phyloP scores from a whole-genome alignment of 306 rosid species.

The Quercus alba region DNA sequence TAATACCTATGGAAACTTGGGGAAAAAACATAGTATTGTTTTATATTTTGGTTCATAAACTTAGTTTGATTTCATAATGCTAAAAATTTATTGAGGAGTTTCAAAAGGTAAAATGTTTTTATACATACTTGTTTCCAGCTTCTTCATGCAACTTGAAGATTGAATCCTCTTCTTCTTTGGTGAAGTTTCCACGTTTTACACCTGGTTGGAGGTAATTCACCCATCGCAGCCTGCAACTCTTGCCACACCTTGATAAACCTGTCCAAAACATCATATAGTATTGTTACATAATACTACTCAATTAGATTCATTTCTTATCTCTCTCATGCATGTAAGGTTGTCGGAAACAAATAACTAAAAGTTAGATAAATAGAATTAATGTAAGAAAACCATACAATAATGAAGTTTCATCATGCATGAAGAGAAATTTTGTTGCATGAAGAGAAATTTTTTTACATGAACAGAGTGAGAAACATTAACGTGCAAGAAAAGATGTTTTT shows the following conservation, averaged over 20 bases:
- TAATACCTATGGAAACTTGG: too few relatives aligned
- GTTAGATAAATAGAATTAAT: neutral
- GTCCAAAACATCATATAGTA: neutral
- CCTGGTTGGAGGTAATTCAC: constrained; percentile 62
- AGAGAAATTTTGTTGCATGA: too few relatives aligned
- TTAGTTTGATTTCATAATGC: too few relatives aligned
- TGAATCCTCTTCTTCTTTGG: constrained; percentile 48
- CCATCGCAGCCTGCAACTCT: constrained; percentile 85
- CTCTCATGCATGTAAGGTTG: too few relatives aligned
- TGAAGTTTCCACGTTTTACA: constrained; percentile 57
- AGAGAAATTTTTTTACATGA: too few relatives aligned
- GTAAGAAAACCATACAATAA: too few relatives aligned
- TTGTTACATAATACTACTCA: neutral
- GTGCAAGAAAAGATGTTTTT: too few relatives aligned
- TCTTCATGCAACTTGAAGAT: constrained; percentile 56
- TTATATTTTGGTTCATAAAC: too few relatives aligned
- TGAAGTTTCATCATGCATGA: too few relatives aligned
- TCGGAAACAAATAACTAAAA: neutral
- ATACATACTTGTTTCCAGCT: constrained; percentile 64
- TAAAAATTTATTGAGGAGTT: neutral
- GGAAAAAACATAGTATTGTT: too few relatives aligned
- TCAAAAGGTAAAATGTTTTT: neutral
- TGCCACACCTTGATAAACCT: constrained; percentile 75
- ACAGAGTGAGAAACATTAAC: too few relatives aligned
- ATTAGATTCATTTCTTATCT: too few relatives aligned